Percentiles rank a stretch among this genome's conserved stretches.
Evolutionary conservation across 1,284 basidiomycete species (phyloP).

Genomic region (Trichosporon sp.): DNA sequence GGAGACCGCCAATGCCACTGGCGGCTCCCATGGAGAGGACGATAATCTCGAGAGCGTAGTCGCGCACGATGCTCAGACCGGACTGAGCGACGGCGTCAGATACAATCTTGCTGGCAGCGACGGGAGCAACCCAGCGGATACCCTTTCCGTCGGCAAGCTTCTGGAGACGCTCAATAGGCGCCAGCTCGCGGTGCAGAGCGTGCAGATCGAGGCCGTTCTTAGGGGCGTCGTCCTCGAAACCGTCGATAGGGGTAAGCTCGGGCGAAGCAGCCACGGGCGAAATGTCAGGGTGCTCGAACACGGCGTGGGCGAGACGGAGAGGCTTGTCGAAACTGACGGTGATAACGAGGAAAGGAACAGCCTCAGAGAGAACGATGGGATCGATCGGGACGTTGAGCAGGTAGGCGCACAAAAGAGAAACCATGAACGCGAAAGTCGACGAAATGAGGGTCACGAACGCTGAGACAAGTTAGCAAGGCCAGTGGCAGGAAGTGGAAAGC

Average conservation of each 20-base stretch:
- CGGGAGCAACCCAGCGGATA: slow-evolving; percentile 60
- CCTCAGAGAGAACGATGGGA: slow-evolving; percentile 86
- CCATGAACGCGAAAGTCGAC: slow-evolving; percentile 82
- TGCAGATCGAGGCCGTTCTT: slow-evolving; percentile 49
- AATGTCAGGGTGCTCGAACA: slow-evolving; percentile 82
- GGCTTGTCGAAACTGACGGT: slow-evolving; percentile 98
- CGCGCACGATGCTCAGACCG: slow-evolving; percentile 82
- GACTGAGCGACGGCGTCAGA: slow-evolving; percentile 77
- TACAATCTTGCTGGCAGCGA: slow-evolving; percentile 79
- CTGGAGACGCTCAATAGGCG: slow-evolving; percentile 54
- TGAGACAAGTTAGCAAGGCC: slow-evolving; percentile 35
- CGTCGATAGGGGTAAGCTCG: slow-evolving; percentile 40
- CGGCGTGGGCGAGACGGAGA: slow-evolving; percentile 82
- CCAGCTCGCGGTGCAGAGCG: slow-evolving; percentile 53
- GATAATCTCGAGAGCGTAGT: slow-evolving; percentile 89
- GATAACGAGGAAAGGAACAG: slow-evolving; percentile 95
- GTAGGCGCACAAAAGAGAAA: slow-evolving; percentile 82
- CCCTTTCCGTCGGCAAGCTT: slow-evolving; percentile 55
- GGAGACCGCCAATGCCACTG: slow-evolving; percentile 83
- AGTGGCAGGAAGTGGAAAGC: background rate
- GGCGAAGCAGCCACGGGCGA: slow-evolving; percentile 60
- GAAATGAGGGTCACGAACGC: slow-evolving; percentile 81
- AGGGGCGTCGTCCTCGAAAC: slow-evolving; percentile 34
- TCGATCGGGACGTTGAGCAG: slow-evolving; percentile 84
- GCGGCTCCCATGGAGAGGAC: slow-evolving; percentile 86